A percentile compares a stretch with the other conserved stretches of the same genome.
phyloP scores from a whole-genome alignment of 257 asterid species.

The Solanum ossicruentum region DNA sequence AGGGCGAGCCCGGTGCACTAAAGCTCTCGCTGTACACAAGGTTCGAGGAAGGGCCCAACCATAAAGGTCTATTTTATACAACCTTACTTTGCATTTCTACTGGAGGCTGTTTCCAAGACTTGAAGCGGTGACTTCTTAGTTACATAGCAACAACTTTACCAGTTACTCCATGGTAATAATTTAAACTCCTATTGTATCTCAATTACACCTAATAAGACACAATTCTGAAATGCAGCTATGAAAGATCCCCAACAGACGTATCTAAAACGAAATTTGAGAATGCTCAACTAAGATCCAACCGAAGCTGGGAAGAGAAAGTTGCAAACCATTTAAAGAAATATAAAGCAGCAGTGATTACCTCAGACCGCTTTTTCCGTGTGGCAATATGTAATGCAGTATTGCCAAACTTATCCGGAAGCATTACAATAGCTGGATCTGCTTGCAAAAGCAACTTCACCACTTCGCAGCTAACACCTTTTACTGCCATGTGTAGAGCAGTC shows the following conservation, averaged over 20 bases:
- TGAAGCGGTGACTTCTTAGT: too few species aligned
- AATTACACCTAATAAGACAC: background rate
- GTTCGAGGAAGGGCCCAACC: too few species aligned
- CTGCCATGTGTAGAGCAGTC: slow-evolving; percentile 71
- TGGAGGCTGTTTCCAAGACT: too few species aligned
- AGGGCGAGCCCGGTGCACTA: too few species aligned
- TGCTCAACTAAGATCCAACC: background rate
- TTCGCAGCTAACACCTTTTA: slow-evolving; percentile 42
- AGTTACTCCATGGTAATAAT: background rate
- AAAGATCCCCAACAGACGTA: background rate
- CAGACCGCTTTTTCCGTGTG: slow-evolving; percentile 56
- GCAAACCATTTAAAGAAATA: background rate
- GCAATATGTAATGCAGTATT: slow-evolving; percentile 59
- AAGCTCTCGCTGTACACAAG: too few species aligned
- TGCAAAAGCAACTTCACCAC: slow-evolving; percentile 44
- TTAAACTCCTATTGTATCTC: background rate
- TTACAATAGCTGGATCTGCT: slow-evolving; percentile 57
- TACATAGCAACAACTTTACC: too few species aligned
- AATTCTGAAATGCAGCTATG: background rate
- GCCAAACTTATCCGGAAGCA: slow-evolving; percentile 68
- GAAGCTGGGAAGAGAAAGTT: background rate
- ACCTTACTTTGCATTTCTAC: too few species aligned
- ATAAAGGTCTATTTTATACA: too few species aligned
- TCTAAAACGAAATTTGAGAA: background rate
- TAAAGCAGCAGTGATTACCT: slow-evolving; percentile 26